Evolutionary conservation across 805 yeast species (phyloP).

Genomic region (Debaryomyces hansenii): DNA sequence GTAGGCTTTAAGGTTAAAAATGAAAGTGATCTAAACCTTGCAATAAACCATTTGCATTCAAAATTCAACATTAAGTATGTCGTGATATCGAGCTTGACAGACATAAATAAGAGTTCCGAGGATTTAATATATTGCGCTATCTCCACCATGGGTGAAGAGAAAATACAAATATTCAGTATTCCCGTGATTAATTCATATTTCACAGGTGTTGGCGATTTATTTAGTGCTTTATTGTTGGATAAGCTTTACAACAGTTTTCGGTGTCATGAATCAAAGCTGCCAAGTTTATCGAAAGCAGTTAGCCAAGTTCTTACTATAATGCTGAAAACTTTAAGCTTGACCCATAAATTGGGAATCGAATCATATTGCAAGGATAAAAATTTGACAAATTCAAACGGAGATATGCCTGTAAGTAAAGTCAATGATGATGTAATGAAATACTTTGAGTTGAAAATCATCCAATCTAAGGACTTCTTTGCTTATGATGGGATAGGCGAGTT

Average conservation of each 20-base stretch:
- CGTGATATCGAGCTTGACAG: slow-evolving; percentile 60
- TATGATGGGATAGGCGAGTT: slow-evolving; percentile 25
- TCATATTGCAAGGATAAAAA: slow-evolving; percentile 27
- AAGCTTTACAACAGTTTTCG: slow-evolving; percentile 40
- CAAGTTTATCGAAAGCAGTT: slow-evolving; percentile 36
- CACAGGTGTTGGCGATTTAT: slow-evolving; percentile 93
- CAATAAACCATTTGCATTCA: slow-evolving; percentile 50
- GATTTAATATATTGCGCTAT: slow-evolving; percentile 28
- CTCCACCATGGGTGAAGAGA: slow-evolving; percentile 11
- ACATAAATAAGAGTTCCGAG: slow-evolving; percentile 8
- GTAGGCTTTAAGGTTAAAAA: slow-evolving; percentile 49
- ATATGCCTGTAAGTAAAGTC: slow-evolving; percentile 40
- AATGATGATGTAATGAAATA: slow-evolving; percentile 65
- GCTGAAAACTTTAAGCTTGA: slow-evolving; percentile 49
- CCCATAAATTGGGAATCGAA: slow-evolving; percentile 39
- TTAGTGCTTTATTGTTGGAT: slow-evolving; percentile 76
- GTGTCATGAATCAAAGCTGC: slow-evolving; percentile 2
- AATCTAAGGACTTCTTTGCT: slow-evolving; percentile 46
- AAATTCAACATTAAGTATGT: slow-evolving; percentile 54
- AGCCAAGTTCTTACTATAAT: slow-evolving; percentile 58
- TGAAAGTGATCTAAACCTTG: slow-evolving; percentile 39
- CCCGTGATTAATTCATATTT: slow-evolving; percentile 76
- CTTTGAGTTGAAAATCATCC: slow-evolving; percentile 70
- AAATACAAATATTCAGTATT: slow-evolving; percentile 42
- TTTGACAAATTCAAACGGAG: slow-evolving; percentile 1